A percentile compares a stretch with the other conserved stretches of the same genome.
Evolutionary conservation across 208 protist genomes (phyloP).

Genomic region (Baffinella frigidus): DNA sequence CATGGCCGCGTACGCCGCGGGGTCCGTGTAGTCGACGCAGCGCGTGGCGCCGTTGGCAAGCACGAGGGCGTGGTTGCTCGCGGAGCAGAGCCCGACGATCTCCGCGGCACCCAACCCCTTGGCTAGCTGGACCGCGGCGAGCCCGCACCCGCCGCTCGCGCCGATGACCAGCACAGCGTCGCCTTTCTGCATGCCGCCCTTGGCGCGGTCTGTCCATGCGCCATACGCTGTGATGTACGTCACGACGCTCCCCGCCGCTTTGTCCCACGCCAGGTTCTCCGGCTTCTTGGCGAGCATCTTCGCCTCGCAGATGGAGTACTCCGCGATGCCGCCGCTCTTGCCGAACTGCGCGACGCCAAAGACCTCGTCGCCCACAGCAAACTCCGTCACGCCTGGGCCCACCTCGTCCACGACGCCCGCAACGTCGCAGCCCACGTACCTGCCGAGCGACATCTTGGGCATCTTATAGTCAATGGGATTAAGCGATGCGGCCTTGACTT

Average conservation of each 20-base stretch:
- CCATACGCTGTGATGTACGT: too few relatives aligned
- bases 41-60: too few relatives aligned
- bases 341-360: neutral
- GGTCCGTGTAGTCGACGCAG: too few relatives aligned
- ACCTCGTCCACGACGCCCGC: neutral
- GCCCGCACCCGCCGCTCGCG: neutral
- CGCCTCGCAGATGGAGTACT: neutral
- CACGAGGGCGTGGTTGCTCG: too few relatives aligned
- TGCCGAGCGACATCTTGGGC: neutral
- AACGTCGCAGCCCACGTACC: conserved; percentile 4
- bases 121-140: neutral
- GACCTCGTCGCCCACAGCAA: neutral
- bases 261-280: too few relatives aligned
- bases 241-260: too few relatives aligned
- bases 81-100: too few relatives aligned
- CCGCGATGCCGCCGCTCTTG: neutral
- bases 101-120: conserved; percentile 40
- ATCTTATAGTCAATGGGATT: conserved; percentile 45
- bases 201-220: too few relatives aligned
- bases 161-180: conserved; percentile 36
- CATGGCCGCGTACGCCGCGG: too few relatives aligned
- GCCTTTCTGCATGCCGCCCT: neutral
- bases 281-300: neutral
- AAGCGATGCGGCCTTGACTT: neutral
- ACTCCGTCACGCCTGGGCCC: neutral